These are phyloP conservation scores for Spencermartinsiella europaea DNA, from an alignment of 805 yeast genomes.

Conservation along the genomic window DNA sequence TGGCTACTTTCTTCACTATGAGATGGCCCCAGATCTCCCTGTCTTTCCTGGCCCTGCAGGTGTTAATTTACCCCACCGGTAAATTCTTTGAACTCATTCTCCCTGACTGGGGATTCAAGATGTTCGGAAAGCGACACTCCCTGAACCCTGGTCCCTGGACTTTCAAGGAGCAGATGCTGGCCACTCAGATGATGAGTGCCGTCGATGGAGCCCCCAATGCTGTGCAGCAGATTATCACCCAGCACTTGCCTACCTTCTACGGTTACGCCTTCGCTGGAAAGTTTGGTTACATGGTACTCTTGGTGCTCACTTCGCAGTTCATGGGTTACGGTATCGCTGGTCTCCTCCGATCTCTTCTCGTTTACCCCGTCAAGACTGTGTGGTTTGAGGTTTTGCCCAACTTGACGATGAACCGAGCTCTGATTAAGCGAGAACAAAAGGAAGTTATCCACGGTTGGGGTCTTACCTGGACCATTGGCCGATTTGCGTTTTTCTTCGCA, in stretches of 20 bases:
- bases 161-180: constrained; percentile 58
- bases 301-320: constrained; percentile 46
- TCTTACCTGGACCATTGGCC: constrained; percentile 52
- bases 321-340: constrained; percentile 53
- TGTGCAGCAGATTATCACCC: constrained; percentile 19
- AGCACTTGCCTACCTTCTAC: constrained; percentile 20
- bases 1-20: constrained; percentile 53
- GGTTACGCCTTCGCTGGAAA: constrained; percentile 30
- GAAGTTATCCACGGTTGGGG: constrained; percentile 41
- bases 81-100: constrained; percentile 27
- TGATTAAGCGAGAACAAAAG: constrained; percentile 26
- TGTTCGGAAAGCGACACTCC: constrained; percentile 39
- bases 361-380: constrained; percentile 40
- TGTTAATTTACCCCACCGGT: constrained; percentile 50
- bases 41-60: constrained; percentile 40
- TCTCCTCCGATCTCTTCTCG: constrained; percentile 46
- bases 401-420: constrained; percentile 47
- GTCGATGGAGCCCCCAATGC: constrained; percentile 7
- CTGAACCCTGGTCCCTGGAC: constrained; percentile 59
- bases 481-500: constrained; percentile 44
- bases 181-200: constrained; percentile 33
- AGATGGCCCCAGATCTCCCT: constrained; percentile 47
- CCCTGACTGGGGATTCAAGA: constrained; percentile 43
- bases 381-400: constrained; percentile 56
- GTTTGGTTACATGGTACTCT: constrained; percentile 41